Conservation (phyloP, 192 early-diverging fungal genomes). For the Backusella sp. region DNA sequence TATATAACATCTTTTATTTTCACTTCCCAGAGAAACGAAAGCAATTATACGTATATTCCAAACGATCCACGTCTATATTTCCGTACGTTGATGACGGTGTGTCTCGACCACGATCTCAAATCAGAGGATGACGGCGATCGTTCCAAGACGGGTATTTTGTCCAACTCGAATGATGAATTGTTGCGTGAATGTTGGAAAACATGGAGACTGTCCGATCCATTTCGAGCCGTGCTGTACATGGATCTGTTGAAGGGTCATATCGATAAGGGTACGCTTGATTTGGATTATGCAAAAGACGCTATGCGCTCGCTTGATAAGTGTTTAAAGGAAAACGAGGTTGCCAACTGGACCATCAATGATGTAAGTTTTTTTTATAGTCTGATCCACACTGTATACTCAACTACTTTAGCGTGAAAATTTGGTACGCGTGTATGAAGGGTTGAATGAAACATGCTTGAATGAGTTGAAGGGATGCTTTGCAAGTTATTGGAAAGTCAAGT, state of each 20-base stretch:
- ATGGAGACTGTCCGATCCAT: constrained; percentile 62
- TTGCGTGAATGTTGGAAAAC: constrained; percentile 67
- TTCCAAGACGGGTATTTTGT: constrained; percentile 42
- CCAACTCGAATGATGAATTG: constrained; percentile 51
- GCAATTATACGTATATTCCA: constrained; percentile 52
- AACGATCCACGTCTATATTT: constrained; percentile 59
- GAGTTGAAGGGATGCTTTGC: constrained; percentile 21
- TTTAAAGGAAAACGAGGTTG: constrained; percentile 46
- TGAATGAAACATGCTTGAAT: constrained; percentile 42
- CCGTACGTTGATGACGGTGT: constrained; percentile 55
- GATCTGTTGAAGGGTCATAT: constrained; percentile 46
- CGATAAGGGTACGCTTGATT: constrained; percentile 29
- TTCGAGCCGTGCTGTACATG: constrained; percentile 50
- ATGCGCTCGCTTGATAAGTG: constrained; percentile 37
- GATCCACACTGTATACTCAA: background rate
- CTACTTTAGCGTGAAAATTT: constrained; percentile 43
- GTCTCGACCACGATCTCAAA: constrained; percentile 57
- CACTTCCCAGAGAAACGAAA: constrained; percentile 17
- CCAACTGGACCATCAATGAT: constrained; percentile 56
- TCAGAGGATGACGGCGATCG: constrained; percentile 36
- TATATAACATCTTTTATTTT: background rate
- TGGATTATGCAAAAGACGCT: constrained; percentile 41
- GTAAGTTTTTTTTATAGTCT: constrained; percentile 31
- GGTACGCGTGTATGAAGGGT: constrained; percentile 40
- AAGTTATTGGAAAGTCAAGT: constrained; percentile 34